A percentile compares a stretch with the other conserved stretches of the same genome.
Evolutionary conservation across 2,329 filamentous ascomycete genomes (phyloP).

Genomic region (Didymella exigua): DNA sequence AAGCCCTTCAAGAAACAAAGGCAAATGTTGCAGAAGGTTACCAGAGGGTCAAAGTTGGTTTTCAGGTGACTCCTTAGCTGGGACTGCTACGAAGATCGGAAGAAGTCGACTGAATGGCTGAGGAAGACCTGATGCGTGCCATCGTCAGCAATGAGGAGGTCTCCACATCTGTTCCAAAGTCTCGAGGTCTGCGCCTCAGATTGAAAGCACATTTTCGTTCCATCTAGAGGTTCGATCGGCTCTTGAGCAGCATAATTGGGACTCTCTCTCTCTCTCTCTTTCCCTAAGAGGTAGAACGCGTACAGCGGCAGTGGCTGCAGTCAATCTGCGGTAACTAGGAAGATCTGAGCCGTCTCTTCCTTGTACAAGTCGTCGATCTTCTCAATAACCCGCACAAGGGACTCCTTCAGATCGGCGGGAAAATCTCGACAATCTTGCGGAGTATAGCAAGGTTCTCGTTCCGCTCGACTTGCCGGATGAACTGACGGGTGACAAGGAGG

Average conservation of each 20-base stretch:
- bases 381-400: background rate
- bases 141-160: slow-evolving; percentile 23
- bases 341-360: background rate
- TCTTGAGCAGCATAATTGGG: background rate
- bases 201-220: background rate
- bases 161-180: slow-evolving; percentile 20
- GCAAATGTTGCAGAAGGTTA: no score
- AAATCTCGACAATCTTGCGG: background rate
- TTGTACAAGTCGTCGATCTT: background rate
- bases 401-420: background rate
- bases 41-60: no score
- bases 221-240: background rate
- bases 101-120: slow-evolving; percentile 15
- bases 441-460: background rate
- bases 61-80: no score
- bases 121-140: slow-evolving; percentile 14
- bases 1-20: no score
- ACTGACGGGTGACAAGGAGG: background rate
- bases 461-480: no score
- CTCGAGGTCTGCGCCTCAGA: background rate
- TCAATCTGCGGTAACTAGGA: background rate
- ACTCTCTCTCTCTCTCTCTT: background rate
- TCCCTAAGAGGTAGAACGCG: background rate
- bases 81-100: no score
- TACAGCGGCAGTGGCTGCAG: background rate